Percentiles rank a stretch among this genome's conserved stretches.
Conservation (phyloP, 768 basidiomycete species). For the Cystofilobasidium macerans region DNA sequence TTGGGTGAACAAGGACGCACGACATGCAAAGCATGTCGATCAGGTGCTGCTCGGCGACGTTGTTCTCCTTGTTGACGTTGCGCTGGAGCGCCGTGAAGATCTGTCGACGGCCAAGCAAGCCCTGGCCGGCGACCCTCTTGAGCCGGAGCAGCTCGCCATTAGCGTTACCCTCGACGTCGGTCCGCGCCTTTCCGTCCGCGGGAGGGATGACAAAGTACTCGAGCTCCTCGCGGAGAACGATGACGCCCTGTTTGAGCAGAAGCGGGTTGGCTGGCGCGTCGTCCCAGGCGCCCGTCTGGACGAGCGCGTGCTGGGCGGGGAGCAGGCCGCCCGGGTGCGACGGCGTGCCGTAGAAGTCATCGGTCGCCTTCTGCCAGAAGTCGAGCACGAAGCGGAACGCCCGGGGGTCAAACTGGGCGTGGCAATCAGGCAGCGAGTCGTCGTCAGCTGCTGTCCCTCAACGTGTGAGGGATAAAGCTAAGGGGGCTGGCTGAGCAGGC, state of each 20-base stretch:
- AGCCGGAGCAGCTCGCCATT: slow-evolving; percentile 65
- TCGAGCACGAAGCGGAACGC: slow-evolving; percentile 87
- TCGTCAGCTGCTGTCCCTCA: too few species aligned
- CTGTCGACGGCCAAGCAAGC: slow-evolving; percentile 74
- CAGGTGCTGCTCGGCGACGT: slow-evolving; percentile 94
- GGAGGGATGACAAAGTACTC: slow-evolving; percentile 97
- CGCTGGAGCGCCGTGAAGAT: slow-evolving; percentile 97
- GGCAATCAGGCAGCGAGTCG: neutral
- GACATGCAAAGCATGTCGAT: slow-evolving; percentile 99
- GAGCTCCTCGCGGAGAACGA: slow-evolving; percentile 91
- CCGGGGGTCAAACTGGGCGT: slow-evolving; percentile 78
- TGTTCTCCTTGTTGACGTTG: slow-evolving; percentile 98
- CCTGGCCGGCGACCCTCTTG: slow-evolving; percentile 75
- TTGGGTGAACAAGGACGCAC: slow-evolving; percentile 42
- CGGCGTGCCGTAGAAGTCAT: slow-evolving; percentile 80
- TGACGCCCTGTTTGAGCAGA: slow-evolving; percentile 91
- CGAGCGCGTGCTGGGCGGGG: slow-evolving; percentile 37
- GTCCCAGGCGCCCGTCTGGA: slow-evolving; percentile 45
- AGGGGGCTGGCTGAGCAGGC: neutral
- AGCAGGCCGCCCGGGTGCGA: slow-evolving; percentile 55
- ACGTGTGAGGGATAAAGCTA: neutral
- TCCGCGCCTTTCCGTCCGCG: slow-evolving; percentile 40
- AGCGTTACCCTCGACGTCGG: slow-evolving; percentile 64
- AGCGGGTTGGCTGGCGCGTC: slow-evolving; percentile 58
- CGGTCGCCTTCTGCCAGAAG: slow-evolving; percentile 81